These are phyloP conservation scores for Suillus plorans DNA, from an alignment of 768 basidiomycete species.

Conservation along the genomic window DNA sequence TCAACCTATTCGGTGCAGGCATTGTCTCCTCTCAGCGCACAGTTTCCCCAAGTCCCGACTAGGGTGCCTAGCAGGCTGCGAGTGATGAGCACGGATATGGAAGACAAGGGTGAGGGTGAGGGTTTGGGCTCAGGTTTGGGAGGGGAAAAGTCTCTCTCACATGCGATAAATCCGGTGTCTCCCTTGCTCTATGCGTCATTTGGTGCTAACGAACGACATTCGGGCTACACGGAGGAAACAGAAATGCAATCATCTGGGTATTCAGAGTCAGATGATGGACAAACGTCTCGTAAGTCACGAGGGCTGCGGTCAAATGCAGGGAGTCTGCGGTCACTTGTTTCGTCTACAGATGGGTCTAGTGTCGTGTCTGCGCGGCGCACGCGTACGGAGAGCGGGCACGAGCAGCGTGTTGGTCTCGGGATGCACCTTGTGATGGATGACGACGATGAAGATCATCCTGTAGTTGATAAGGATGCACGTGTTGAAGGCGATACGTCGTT, in stretches of 20 bases:
- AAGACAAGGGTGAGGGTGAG: neutral
- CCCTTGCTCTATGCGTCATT: conserved; percentile 44
- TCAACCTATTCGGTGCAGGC: conserved; percentile 16
- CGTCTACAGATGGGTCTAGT: conserved; percentile 16
- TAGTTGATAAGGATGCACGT: neutral
- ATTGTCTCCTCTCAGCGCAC: conserved; percentile 24
- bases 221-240: conserved; percentile 20
- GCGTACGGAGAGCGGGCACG: conserved; percentile 16
- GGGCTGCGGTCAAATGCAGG: conserved; percentile 10
- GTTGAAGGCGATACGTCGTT: conserved; percentile 6
- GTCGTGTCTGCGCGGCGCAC: conserved; percentile 17
- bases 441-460: conserved; percentile 8
- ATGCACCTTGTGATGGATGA: conserved; percentile 20
- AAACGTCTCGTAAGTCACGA: conserved; percentile 14
- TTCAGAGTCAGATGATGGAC: conserved; percentile 30
- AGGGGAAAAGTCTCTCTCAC: conserved; percentile 2
- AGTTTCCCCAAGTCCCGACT: conserved; percentile 33
- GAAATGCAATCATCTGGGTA: conserved; percentile 18
- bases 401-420: conserved; percentile 1
- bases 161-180: conserved; percentile 21
- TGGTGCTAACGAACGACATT: conserved; percentile 33
- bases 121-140: conserved; percentile 10
- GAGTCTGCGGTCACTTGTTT: conserved; percentile 15
- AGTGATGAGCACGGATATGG: conserved; percentile 22
- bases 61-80: conserved; percentile 30